Evolutionary conservation across 2,329 filamentous ascomycete genomes (phyloP).

Genomic region (Phaeosphaeria sp.): DNA sequence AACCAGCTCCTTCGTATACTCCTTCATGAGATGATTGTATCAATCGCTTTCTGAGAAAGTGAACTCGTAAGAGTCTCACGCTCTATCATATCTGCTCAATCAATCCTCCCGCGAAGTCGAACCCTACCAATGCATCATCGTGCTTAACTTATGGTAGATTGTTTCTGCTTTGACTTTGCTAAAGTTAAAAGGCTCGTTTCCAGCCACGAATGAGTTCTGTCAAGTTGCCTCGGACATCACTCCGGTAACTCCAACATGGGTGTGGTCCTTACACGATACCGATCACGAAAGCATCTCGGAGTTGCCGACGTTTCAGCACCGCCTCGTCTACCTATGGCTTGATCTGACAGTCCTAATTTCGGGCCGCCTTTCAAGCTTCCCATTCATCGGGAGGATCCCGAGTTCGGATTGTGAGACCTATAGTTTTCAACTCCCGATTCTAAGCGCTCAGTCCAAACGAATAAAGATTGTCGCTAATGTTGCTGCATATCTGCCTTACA

Average conservation of each 20-base stretch:
- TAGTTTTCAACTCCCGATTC: background rate
- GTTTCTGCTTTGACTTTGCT: too few species aligned
- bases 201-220: too few species aligned
- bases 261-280: background rate
- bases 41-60: constrained; percentile 7
- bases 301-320: background rate
- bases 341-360: background rate
- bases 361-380: background rate
- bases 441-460: background rate
- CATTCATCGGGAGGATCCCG: background rate
- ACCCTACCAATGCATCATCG: too few species aligned
- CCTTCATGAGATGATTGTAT: too few species aligned
- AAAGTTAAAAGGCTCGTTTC: too few species aligned
- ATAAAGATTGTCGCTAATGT: background rate
- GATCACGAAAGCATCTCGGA: background rate
- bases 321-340: background rate
- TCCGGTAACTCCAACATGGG: background rate
- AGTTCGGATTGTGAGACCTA: background rate
- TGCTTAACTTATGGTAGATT: too few species aligned
- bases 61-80: constrained; percentile 48
- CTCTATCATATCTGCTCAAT: too few species aligned
- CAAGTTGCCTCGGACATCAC: background rate
- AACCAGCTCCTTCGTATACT: too few species aligned
- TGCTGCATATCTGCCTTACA: background rate
- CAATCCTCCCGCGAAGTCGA: too few species aligned